phyloP scores from a whole-genome alignment of 495 filamentous ascomycete genomes.

The Articulospora tetracladia region DNA sequence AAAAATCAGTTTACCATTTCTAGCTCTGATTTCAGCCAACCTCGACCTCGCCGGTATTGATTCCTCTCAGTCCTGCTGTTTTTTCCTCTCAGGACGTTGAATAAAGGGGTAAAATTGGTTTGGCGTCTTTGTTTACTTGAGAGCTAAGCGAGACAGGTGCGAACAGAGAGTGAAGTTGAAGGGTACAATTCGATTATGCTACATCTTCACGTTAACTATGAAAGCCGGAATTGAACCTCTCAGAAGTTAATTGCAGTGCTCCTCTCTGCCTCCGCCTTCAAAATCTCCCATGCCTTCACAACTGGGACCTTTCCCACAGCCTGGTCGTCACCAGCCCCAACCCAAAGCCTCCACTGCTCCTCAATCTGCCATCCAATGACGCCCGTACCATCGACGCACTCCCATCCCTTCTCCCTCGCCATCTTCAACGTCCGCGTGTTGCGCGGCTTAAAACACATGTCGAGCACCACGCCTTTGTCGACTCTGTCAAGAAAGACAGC shows the following conservation, averaged over 20 bases:
- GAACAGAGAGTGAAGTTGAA: no score
- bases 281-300: slow-evolving; percentile 18
- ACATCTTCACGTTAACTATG: no score
- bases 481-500: slow-evolving; percentile 42
- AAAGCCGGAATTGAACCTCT: not conserved
- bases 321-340: slow-evolving; percentile 21
- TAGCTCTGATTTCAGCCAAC: no score
- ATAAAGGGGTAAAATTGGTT: no score
- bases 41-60: no score
- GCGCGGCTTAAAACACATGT: slow-evolving; percentile 72
- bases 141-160: no score
- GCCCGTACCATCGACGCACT: slow-evolving; percentile 43
- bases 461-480: slow-evolving; percentile 60
- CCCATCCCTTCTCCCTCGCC: slow-evolving; percentile 59
- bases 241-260: slow-evolving; percentile 19
- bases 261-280: slow-evolving; percentile 16
- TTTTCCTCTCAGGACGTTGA: no score
- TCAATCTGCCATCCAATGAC: slow-evolving; percentile 28
- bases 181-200: no score
- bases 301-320: not conserved
- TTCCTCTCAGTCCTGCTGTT: no score
- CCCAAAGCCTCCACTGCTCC: slow-evolving; percentile 23
- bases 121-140: no score
- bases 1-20: no score
- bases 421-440: slow-evolving; percentile 53